phyloP scores from a whole-genome alignment of 169 alveolate genomes.

The Cyclospora cayetanensis region DNA sequence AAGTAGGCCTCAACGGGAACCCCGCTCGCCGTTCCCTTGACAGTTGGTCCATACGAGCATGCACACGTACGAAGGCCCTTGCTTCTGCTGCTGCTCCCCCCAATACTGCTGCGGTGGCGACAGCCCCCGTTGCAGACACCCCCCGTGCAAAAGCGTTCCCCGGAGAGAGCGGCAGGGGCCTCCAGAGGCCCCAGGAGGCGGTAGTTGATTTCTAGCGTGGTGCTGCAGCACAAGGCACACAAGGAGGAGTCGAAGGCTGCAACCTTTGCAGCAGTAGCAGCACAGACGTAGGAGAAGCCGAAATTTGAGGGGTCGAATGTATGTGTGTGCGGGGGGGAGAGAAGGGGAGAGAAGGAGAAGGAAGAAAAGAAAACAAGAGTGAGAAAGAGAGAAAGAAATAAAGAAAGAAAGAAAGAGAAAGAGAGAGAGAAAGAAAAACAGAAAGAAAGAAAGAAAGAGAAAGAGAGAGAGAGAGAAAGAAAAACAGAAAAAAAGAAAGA shows the following conservation, averaged over 20 bases:
- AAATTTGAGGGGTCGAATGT: too few relatives aligned
- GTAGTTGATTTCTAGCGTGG: neutral
- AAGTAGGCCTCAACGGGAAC: slow-evolving; percentile 25
- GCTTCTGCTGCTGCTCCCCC: slow-evolving; percentile 43
- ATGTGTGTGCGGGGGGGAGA: too few relatives aligned
- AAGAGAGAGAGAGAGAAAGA: neutral
- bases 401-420: neutral
- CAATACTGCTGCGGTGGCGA: neutral
- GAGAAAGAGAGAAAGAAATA: neutral
- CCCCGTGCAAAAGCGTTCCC: slow-evolving; percentile 4
- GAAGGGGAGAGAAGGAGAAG: too few relatives aligned
- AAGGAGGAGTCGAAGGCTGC: too few relatives aligned
- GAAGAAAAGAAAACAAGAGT: too few relatives aligned
- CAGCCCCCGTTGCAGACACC: slow-evolving; percentile 19
- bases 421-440: neutral
- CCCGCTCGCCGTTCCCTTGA: slow-evolving; percentile 40
- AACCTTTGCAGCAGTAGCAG: too few relatives aligned
- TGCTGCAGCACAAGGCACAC: slow-evolving; percentile 16
- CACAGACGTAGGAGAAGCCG: too few relatives aligned
- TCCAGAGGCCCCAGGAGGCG: slow-evolving; percentile 28
- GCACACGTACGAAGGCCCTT: slow-evolving; percentile 42
- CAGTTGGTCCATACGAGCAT: slow-evolving; percentile 26
- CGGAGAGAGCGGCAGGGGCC: slow-evolving; percentile 2
- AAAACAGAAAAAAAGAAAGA: neutral
- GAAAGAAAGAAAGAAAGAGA: neutral